Conservation (phyloP, 495 filamentous ascomycete genomes). For the Aspergillus asperescens region DNA sequence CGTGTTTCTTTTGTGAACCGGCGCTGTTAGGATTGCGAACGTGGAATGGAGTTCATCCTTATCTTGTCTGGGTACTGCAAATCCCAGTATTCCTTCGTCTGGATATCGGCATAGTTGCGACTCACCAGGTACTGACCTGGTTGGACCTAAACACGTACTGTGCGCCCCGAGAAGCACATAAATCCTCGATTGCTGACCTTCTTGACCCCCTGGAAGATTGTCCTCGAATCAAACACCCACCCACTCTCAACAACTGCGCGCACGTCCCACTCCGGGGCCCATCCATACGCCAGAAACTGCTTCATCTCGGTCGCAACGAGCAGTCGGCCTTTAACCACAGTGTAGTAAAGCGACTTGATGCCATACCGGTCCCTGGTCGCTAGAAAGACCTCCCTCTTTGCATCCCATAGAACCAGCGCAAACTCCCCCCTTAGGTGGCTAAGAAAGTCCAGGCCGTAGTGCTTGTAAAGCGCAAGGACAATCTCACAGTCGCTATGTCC, state of each 20-base stretch:
- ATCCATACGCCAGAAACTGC: slow-evolving; percentile 39
- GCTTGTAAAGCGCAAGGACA: slow-evolving; percentile 46
- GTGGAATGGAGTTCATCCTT: neutral
- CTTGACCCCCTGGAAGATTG: slow-evolving; percentile 40
- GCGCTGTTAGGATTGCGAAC: neutral
- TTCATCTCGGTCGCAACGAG: slow-evolving; percentile 43
- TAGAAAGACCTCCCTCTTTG: slow-evolving; percentile 29
- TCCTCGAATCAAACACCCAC: slow-evolving; percentile 38
- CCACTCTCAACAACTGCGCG: slow-evolving; percentile 29
- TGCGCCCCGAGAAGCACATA: too few species aligned
- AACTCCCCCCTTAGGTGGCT: slow-evolving; percentile 47
- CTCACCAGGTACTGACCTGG: slow-evolving; percentile 19
- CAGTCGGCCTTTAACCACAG: slow-evolving; percentile 25
- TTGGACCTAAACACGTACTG: slow-evolving; percentile 5
- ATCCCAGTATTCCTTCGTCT: slow-evolving; percentile 44
- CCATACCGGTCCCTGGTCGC: slow-evolving; percentile 48
- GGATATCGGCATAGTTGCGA: slow-evolving; percentile 22
- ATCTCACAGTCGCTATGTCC: slow-evolving; percentile 43
- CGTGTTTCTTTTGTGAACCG: slow-evolving; percentile 23
- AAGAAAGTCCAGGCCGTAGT: slow-evolving; percentile 41
- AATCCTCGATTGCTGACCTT: too few species aligned
- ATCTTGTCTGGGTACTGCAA: slow-evolving; percentile 45
- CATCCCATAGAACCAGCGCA: slow-evolving; percentile 44
- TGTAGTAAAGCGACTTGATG: slow-evolving; percentile 50
- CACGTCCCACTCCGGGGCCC: slow-evolving; percentile 47